These are phyloP conservation scores for Haematococcus sp. DNA, from an alignment of 139 green algal species.

Conservation along the genomic window DNA sequence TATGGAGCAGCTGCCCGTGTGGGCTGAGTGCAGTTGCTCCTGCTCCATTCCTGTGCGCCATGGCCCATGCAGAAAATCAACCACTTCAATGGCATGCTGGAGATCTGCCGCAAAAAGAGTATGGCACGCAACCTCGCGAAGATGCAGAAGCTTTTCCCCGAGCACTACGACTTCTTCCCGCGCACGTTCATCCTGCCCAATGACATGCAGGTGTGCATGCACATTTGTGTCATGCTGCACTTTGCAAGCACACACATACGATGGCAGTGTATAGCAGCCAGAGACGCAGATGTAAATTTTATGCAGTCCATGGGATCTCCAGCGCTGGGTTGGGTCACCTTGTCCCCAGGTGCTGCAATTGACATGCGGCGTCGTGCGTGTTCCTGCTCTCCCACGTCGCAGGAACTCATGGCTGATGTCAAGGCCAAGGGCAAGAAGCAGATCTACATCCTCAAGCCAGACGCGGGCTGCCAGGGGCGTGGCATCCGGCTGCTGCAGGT, in stretches of 20 bases:
- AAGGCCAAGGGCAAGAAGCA: slow-evolving; percentile 43
- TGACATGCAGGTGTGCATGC: slow-evolving; percentile 26
- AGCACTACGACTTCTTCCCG: slow-evolving; percentile 65
- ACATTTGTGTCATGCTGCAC: neutral
- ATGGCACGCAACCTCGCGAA: slow-evolving; percentile 68
- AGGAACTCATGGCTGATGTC: slow-evolving; percentile 53
- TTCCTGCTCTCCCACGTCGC: neutral
- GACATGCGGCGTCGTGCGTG: neutral
- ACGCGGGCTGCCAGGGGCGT: slow-evolving; percentile 75
- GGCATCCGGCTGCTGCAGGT: slow-evolving; percentile 73
- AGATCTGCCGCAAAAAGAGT: slow-evolving; percentile 79
- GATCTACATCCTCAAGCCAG: slow-evolving; percentile 84
- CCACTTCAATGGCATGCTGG: slow-evolving; percentile 84
- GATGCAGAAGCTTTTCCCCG: slow-evolving; percentile 49
- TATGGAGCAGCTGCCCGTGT: too few species aligned
- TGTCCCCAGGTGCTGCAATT: neutral
- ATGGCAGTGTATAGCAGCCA: too few species aligned
- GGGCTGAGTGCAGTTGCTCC: too few species aligned
- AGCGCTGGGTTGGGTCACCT: too few species aligned
- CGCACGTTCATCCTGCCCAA: slow-evolving; percentile 68
- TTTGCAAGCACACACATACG: neutral
- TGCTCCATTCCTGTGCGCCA: neutral
- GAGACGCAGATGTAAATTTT: too few species aligned
- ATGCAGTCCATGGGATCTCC: too few species aligned
- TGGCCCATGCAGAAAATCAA: slow-evolving; percentile 75